Percentiles rank a stretch among this genome's conserved stretches.
Evolutionary conservation across 495 filamentous ascomycete species (phyloP).

Genomic region (Venustampulla echinocandica): DNA sequence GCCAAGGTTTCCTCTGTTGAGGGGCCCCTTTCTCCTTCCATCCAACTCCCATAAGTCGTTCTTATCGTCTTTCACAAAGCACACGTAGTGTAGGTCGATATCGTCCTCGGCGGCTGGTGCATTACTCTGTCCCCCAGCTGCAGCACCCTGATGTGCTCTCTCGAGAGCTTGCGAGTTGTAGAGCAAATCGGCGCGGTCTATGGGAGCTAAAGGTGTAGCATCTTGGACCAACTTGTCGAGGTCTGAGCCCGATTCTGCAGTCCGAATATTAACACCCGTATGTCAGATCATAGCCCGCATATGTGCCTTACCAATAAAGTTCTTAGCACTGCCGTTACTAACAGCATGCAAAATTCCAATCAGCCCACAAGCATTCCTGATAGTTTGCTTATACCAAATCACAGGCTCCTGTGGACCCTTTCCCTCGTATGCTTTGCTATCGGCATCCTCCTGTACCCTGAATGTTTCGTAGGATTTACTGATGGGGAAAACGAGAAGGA

Average conservation of each 20-base stretch:
- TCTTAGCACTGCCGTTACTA: conserved; percentile 40
- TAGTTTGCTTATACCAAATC: conserved; percentile 89
- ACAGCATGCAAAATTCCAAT: conserved; percentile 76
- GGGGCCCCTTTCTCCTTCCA: conserved; percentile 67
- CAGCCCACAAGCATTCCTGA: conserved; percentile 77
- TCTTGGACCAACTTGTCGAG: conserved; percentile 34
- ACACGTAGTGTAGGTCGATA: conserved; percentile 76
- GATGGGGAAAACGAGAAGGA: conserved; percentile 80
- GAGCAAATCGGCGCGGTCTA: conserved; percentile 57
- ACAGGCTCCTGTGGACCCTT: conserved; percentile 36
- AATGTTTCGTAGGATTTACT: conserved; percentile 59
- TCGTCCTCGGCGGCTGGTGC: conserved; percentile 60
- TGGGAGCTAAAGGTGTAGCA: conserved; percentile 43
- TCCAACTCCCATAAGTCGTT: conserved; percentile 79
- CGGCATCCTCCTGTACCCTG: conserved; percentile 55
- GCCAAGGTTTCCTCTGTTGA: conserved; percentile 56
- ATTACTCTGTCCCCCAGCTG: conserved; percentile 59
- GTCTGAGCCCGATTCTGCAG: conserved; percentile 32
- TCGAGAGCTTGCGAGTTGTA: conserved; percentile 66
- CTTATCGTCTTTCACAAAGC: conserved; percentile 65
- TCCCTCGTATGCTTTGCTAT: conserved; percentile 32
- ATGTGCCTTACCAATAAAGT: conserved; percentile 36
- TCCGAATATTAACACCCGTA: conserved; percentile 7
- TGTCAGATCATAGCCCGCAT: neutral
- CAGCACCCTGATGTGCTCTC: conserved; percentile 61